Conservation (phyloP, 2,329 filamentous ascomycete species). For the Penicillium fuscoglaucum region DNA sequence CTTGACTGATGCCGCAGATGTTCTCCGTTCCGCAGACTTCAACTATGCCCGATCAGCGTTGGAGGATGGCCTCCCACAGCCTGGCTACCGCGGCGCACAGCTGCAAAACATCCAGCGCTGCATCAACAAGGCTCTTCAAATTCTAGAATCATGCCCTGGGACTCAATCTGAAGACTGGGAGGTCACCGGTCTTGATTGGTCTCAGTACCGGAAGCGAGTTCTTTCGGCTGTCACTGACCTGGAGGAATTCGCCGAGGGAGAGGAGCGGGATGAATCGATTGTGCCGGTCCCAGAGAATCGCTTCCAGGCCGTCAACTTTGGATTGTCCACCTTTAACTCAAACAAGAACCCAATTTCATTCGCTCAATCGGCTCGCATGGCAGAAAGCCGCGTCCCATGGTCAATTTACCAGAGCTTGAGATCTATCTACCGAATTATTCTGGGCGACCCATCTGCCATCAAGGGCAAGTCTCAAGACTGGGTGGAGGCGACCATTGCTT, state of each 20-base stretch:
- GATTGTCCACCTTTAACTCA: conserved; percentile 42
- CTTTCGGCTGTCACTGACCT: conserved; percentile 69
- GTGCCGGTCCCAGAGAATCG: conserved; percentile 43
- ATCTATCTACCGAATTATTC: conserved; percentile 75
- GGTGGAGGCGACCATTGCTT: conserved; percentile 81
- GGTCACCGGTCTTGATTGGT: conserved; percentile 78
- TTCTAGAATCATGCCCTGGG: conserved; percentile 73
- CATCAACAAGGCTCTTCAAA: conserved; percentile 64
- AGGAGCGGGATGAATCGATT: conserved; percentile 50
- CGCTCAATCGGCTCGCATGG: conserved; percentile 67
- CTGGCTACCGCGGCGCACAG: conserved; percentile 71
- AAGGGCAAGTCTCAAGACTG: conserved; percentile 80
- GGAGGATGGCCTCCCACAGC: conserved; percentile 62
- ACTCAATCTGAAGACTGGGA: conserved; percentile 71
- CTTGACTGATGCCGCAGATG: conserved; percentile 62
- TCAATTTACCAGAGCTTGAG: conserved; percentile 83
- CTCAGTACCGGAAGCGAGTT: conserved; percentile 74
- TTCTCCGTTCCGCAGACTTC: conserved; percentile 77
- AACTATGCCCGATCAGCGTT: conserved; percentile 66
- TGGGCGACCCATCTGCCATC: conserved; percentile 74
- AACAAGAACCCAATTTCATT: conserved; percentile 58
- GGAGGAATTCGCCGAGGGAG: conserved; percentile 75
- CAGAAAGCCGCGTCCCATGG: conserved; percentile 85
- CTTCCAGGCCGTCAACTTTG: conserved; percentile 52
- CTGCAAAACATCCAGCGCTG: conserved; percentile 77